Evolutionary conservation across 2,329 filamentous ascomycete species (phyloP).

Genomic region (Xylariaceae sp.): DNA sequence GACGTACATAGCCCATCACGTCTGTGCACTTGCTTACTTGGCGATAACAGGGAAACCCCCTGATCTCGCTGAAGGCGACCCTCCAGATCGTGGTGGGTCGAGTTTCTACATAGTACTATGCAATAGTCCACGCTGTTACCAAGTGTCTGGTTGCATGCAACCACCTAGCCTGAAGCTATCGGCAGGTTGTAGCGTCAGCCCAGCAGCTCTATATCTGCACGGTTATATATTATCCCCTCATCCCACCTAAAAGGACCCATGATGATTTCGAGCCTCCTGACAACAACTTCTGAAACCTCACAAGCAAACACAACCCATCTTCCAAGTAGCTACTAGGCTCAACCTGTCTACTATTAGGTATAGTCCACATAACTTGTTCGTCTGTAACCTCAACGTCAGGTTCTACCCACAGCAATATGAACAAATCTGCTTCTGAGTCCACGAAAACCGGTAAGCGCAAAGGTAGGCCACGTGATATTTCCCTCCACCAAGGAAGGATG

Average conservation of each 20-base stretch:
- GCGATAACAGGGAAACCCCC: constrained; percentile 1
- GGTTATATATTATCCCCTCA: constrained; percentile 27
- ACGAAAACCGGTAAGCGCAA: constrained; percentile 37
- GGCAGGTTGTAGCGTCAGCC: constrained; percentile 16
- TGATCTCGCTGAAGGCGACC: background rate
- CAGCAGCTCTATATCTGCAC: constrained; percentile 8
- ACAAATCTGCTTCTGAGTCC: constrained; percentile 27
- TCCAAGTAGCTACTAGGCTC: background rate
- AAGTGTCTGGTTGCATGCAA: constrained; percentile 11
- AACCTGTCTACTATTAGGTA: constrained; percentile 11
- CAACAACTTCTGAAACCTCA: background rate
- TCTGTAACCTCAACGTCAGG: constrained; percentile 16
- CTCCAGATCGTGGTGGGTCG: constrained; percentile 11
- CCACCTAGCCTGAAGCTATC: constrained; percentile 8
- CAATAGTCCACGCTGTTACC: background rate
- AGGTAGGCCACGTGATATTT: constrained; percentile 26
- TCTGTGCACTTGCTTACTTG: background rate
- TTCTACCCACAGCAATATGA: constrained; percentile 32
- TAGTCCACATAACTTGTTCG: constrained; percentile 9
- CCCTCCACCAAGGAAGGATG: background rate
- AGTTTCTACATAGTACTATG: too few species aligned
- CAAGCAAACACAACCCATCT: constrained; percentile 1
- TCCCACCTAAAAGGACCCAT: constrained; percentile 23
- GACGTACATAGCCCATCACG: background rate
- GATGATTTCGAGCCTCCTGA: background rate